Conservation (phyloP, 2,329 filamentous ascomycete genomes). For the Ceratocystis diversiconidia region DNA sequence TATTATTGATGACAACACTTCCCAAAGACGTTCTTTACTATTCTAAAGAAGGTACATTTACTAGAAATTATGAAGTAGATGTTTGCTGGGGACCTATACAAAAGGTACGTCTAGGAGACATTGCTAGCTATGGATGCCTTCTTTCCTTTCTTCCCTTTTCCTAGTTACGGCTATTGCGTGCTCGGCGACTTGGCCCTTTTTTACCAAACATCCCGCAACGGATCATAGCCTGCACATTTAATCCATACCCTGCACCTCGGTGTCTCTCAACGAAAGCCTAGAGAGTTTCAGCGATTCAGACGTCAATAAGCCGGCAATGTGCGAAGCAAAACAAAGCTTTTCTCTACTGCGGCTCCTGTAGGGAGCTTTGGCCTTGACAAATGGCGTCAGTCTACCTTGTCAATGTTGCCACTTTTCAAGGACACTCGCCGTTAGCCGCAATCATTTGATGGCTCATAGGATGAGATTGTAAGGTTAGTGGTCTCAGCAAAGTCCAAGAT, state of each 20-base stretch:
- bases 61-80: not conserved
- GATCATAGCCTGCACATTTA: not conserved
- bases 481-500: too few species aligned
- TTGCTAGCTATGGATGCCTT: not conserved
- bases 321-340: not conserved
- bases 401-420: slow-evolving; percentile 19
- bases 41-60: not conserved
- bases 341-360: not conserved
- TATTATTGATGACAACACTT: slow-evolving; percentile 1
- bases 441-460: not conserved
- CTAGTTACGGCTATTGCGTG: slow-evolving; percentile 13
- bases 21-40: not conserved
- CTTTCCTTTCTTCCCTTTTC: not conserved
- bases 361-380: not conserved
- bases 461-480: not conserved
- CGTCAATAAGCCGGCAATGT: not conserved
- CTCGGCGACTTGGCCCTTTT: slow-evolving; percentile 11
- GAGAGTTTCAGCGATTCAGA: not conserved
- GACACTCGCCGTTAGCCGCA: slow-evolving; percentile 6
- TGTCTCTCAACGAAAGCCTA: not conserved
- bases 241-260: not conserved
- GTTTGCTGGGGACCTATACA: not conserved
- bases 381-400: slow-evolving; percentile 17
- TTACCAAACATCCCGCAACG: not conserved
- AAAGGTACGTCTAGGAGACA: slow-evolving; percentile 6